Evolutionary conservation across 2,329 filamentous ascomycete genomes (phyloP), one percentile per base, ranked within the genome.

Genomic region (Aurifilum marmelostoma): DNA sequence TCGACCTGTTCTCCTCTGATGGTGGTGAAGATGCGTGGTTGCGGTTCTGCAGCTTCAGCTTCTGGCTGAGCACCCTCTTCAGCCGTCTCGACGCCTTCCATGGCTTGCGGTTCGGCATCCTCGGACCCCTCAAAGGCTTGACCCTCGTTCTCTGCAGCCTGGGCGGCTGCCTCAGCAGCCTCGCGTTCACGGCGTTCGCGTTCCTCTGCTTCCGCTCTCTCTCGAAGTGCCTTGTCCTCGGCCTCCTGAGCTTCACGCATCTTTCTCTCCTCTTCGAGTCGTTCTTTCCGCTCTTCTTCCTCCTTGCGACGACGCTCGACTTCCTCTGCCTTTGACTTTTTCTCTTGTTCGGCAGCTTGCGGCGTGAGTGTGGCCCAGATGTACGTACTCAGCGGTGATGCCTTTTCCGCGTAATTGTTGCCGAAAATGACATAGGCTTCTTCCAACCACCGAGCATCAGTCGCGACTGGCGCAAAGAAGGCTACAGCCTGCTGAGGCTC

Each of bases 361-460:
- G 96, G 96, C 2, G 95, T 90, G 71, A 99, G 86, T 54, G 89
- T 81, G 59, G 88, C 89, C 54, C 93, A 83, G 34, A 99, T 86
- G 2, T 88, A 86, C 73, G 88, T 90, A 72, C 90, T 81, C 21
- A 97, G 84, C 66, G 88, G 87, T 70, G 87, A 84, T 2, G 89
- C 87, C 76, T 92, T 92, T 63, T 97, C 94, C 3, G 87, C 77
- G 65, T 90, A 87, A 63, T 81, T 84, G 29, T 83, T 80, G 34
- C 92, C 92, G 78, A 96, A 98, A 0, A 98, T 85, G 78, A 99
- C 89, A 72, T 91, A 90, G 11, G 94, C 91, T 78, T 98, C 97
- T 76, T 97, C 93, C 76, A 92, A 88, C 91, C 97, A 99, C 71
- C 96, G 90, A 66, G 87, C 85, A 67, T 86, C 83, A 1, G 96